Percentiles rank a stretch among this genome's conserved stretches.
These are phyloP conservation scores for Eucalyptus microcorys DNA, from an alignment of 345 rosid genomes.

Conservation along the genomic window DNA sequence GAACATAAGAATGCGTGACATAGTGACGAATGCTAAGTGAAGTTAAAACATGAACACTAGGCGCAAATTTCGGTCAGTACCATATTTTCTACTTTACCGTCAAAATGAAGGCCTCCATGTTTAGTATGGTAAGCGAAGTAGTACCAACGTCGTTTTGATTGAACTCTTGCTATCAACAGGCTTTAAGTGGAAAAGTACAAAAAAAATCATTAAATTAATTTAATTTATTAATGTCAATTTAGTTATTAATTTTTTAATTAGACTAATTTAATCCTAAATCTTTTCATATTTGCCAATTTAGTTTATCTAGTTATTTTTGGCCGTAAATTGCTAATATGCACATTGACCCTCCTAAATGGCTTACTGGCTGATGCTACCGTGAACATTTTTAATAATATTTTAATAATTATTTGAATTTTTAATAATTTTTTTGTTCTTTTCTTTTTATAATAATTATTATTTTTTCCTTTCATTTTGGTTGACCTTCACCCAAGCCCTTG, in stretches of 20 bases:
- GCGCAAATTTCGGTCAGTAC: background rate
- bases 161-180: too few relatives aligned
- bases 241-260: background rate
- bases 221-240: background rate
- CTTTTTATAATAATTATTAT: too few relatives aligned
- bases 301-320: background rate
- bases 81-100: background rate
- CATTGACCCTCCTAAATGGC: background rate
- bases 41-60: background rate
- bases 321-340: rapidly evolving
- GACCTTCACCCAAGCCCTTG: background rate
- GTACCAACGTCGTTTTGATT: too few relatives aligned
- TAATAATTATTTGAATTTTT: too few relatives aligned
- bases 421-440: too few relatives aligned
- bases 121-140: too few relatives aligned
- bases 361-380: too few relatives aligned
- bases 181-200: too few relatives aligned
- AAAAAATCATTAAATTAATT: background rate
- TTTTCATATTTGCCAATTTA: background rate
- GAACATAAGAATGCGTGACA: background rate
- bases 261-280: background rate
- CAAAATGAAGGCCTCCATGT: too few relatives aligned
- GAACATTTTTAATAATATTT: too few relatives aligned
- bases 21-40: background rate
- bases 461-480: background rate